Evolutionary conservation across 768 basidiomycete species (phyloP), one percentile per base, ranked within the genome.

Genomic region (Kondoa malvinella): DNA sequence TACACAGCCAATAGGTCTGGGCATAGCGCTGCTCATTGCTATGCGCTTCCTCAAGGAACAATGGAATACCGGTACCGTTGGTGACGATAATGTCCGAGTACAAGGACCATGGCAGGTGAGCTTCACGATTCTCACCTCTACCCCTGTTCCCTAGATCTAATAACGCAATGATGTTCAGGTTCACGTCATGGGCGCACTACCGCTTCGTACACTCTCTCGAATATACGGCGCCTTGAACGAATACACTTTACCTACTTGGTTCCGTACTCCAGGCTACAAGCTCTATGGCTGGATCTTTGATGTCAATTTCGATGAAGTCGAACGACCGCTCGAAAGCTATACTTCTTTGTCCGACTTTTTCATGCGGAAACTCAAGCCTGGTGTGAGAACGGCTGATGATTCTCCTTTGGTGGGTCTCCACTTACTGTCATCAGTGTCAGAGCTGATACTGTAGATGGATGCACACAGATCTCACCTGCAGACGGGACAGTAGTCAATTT

Each of bases 181-280:
- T n/a, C 88, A 94, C 78, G 92, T 97, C 60, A 81, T 97, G 64
- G 94, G 92, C 64, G 92, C 92, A 12, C 83, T 99, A 1, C 95
- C 95, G 0, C 82, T 97, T 3, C 85, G 92, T 56, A 91, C 91
- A 70, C 84, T 96, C 75, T 97, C 94, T n/a, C 86, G 92, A 1
- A 78, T 97, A 3, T 97, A 94, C 92, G 95, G 95, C 3, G 92
- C 92, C 77, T 74, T 97, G 70, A 99, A 96, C 79, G 88, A 87
- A 1, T 81, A 92, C 70, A 87, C 91, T 73, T 83, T 99, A 3
- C 95, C 95, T 32, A 81, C 92, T 69, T 99, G 92, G 92, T 82
- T 91, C 78, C 82, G 95, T n/a, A 92, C 92, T 2, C 84, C 85
- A 75, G 89, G 92, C 40, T 85, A 92, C 80, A 83, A 84, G 68